Evolutionary conservation across 306 rosid genomes (phyloP), one percentile per base, ranked within the genome.

Genomic region (Corylus americana): DNA sequence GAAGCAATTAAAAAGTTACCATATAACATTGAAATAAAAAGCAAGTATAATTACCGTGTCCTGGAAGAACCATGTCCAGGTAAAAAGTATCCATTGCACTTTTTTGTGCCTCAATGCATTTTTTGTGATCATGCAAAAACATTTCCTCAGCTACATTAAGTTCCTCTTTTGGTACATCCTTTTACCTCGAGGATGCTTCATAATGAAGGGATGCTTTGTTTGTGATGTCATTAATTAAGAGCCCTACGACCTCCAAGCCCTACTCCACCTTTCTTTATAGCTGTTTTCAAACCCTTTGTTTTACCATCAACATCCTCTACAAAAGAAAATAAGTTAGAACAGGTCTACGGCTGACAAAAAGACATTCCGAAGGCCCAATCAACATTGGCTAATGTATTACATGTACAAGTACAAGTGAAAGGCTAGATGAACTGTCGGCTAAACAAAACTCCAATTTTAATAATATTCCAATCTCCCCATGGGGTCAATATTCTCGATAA

Each of bases 71-170:
- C 66, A 76, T 22, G 20, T 89, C 88, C 10, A 83, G 72, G 78
- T 85, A 62, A 67, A 83, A 85, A 68, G 45, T 20, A 55, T 22
- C 22, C 83, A 71, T 73, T 55, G 83, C 78, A 20, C 63, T 72
- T 18, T 67, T 42, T 35, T 81, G 88, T 44, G 77, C 82, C 49
- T 81, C 81, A 20, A 89, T 68, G 84, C 91, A 89, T 74, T 85
- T 87, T 29, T 70, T 82, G 80, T 89, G 92, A 42, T 89, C 90
- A 47, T 87, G 92, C 83, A 79, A 81, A 84, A 83, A 81, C 89
- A 64, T 79, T 85, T 89, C 92, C 72, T 81, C 89, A 70, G 80
- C 86, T 55, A 87, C 81, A 71, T 87, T 81, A 71, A 85, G 5
- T 29, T 89, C 88, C 77, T 85, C 85, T 76, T 89, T 83, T 27